Percentiles rank a stretch among this genome's conserved stretches.
These are phyloP conservation scores for Rhizopogon rudus DNA, from an alignment of 768 basidiomycete genomes.

Conservation along the genomic window DNA sequence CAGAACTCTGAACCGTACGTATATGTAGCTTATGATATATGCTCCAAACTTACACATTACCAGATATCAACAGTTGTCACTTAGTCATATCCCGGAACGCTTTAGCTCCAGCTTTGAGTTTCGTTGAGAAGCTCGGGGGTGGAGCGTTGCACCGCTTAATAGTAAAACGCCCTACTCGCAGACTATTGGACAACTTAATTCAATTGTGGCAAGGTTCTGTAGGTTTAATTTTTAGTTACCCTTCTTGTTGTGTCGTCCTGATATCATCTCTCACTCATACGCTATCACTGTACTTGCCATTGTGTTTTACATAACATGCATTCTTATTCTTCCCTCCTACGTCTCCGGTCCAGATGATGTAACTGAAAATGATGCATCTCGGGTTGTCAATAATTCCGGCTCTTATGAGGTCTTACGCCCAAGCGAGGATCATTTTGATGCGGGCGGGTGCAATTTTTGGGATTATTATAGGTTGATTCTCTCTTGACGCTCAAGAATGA, in stretches of 20 bases:
- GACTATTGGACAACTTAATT: constrained; percentile 3
- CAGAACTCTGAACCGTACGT: constrained; percentile 88
- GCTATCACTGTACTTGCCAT: not conserved
- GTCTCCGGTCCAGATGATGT: not conserved
- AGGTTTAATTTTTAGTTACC: constrained; percentile 5
- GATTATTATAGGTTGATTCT: too few species aligned
- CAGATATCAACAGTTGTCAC: constrained; percentile 87
- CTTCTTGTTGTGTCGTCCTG: not conserved
- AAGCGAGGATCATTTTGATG: too few species aligned
- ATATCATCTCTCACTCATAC: constrained; percentile 1
- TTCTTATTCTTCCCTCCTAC: not conserved
- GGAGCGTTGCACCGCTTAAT: not conserved
- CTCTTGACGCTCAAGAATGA: too few species aligned
- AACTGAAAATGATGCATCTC: too few species aligned
- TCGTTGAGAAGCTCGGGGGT: constrained; percentile 42
- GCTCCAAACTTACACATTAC: constrained; percentile 4
- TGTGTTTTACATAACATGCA: not conserved
- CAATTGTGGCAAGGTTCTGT: not conserved
- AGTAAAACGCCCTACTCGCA: not conserved
- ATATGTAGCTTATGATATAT: constrained; percentile 14
- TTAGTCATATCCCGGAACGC: constrained; percentile 71
- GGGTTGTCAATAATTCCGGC: not conserved
- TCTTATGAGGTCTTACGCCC: too few species aligned
- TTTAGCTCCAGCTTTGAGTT: constrained; percentile 83
- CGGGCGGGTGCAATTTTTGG: too few species aligned